These are phyloP conservation scores for Neofusicoccum ribis DNA, from an alignment of 2,329 filamentous ascomycete genomes.

Conservation along the genomic window DNA sequence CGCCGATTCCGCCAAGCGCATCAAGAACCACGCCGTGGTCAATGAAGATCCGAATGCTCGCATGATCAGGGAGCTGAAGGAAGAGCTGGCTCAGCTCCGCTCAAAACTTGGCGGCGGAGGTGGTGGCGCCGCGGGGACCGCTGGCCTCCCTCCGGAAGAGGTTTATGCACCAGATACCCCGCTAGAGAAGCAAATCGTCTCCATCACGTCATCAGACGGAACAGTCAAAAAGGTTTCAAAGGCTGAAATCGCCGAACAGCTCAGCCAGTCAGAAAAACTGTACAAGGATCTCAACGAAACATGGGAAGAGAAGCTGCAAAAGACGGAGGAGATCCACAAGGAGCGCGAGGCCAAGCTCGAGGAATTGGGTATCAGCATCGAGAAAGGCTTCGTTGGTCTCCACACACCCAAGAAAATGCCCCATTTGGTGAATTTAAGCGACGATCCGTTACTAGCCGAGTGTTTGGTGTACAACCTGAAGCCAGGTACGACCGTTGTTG, in stretches of 20 bases:
- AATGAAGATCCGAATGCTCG: constrained; percentile 98
- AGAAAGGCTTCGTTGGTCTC: constrained; percentile 94
- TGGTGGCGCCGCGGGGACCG: constrained; percentile 40
- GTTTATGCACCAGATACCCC: constrained; percentile 92
- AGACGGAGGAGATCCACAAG: constrained; percentile 96
- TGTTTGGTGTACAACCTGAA: constrained; percentile 98
- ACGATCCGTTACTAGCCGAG: constrained; percentile 80
- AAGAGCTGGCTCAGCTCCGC: constrained; percentile 82
- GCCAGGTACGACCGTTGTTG: constrained; percentile 88
- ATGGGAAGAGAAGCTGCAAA: constrained; percentile 94
- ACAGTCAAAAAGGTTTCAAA: constrained; percentile 94
- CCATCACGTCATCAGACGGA: constrained; percentile 84
- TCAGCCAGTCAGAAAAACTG: constrained; percentile 94
- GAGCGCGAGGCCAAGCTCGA: constrained; percentile 93
- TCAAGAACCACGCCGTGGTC: constrained; percentile 99
- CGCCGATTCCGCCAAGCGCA: constrained; percentile 95
- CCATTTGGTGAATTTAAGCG: constrained; percentile 92
- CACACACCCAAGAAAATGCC: constrained; percentile 99
- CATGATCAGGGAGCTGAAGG: constrained; percentile 97
- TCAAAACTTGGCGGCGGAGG: constrained; percentile 68
- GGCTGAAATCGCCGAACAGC: constrained; percentile 94
- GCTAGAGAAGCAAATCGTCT: constrained; percentile 92
- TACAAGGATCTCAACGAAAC: constrained; percentile 96
- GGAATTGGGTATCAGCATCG: constrained; percentile 96
- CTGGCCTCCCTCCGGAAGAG: constrained; percentile 65